These are phyloP conservation scores for Trebouxia sp. DNA, from an alignment of 139 green algal genomes.

Conservation along the genomic window DNA sequence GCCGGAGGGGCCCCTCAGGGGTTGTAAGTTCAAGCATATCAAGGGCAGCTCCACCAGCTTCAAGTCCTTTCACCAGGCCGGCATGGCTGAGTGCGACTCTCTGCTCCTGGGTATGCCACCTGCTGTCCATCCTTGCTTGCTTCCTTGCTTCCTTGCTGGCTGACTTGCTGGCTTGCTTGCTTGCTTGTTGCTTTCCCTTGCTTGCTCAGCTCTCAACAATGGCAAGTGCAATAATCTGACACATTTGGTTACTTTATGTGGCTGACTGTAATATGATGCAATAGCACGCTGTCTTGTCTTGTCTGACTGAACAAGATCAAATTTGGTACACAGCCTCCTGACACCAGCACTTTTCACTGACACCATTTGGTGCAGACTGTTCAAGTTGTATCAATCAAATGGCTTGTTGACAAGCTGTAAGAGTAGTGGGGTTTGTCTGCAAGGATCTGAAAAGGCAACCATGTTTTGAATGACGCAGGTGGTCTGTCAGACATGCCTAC, in stretches of 20 bases:
- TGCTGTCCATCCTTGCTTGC: background rate
- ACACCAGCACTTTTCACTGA: no score
- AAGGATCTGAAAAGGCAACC: no score
- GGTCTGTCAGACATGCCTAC: conserved; percentile 21
- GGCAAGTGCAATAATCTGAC: no score
- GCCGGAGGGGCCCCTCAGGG: background rate
- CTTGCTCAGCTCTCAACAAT: no score
- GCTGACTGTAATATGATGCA: no score
- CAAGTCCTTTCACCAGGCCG: conserved; percentile 14
- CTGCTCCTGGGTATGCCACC: conserved; percentile 20
- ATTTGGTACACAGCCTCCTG: no score
- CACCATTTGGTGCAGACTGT: background rate
- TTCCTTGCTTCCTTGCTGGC: background rate
- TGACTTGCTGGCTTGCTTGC: no score
- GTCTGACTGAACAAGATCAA: no score
- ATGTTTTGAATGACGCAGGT: background rate
- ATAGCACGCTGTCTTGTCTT: no score
- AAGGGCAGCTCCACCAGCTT: conserved; percentile 20
- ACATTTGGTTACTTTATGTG: no score
- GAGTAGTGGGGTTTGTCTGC: background rate
- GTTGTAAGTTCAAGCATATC: conserved; percentile 19
- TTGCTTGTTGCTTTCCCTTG: no score
- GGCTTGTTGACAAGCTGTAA: background rate
- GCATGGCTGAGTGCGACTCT: conserved; percentile 26
- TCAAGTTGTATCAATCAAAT: background rate